A percentile compares a stretch with the other conserved stretches of the same genome.
Evolutionary conservation across 352 stramenopile genomes (phyloP).

Genomic region (Thalassiosira mediterranea): DNA sequence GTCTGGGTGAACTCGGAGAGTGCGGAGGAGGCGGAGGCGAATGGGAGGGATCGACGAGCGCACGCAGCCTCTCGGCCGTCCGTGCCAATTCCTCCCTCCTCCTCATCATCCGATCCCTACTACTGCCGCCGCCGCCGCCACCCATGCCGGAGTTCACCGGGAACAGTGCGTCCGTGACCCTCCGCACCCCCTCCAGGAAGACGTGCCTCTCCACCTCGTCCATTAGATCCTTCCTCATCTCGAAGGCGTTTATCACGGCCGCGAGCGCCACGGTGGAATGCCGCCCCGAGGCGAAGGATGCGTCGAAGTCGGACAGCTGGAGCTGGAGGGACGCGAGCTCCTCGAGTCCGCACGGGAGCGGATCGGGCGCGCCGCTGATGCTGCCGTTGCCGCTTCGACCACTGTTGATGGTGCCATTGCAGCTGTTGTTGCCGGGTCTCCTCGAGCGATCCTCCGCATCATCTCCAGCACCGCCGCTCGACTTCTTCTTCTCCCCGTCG

Average conservation of each 20-base stretch:
- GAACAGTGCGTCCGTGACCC: constrained; percentile 15
- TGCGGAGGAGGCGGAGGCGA: background rate
- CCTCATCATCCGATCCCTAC: background rate
- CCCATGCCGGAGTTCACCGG: background rate
- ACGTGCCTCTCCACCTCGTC: constrained; percentile 10
- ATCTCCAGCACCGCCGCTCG: background rate
- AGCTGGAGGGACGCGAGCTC: constrained; percentile 45
- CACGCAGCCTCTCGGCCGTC: constrained; percentile 30
- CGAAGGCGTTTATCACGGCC: constrained; percentile 48
- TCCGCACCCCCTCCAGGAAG: constrained; percentile 17
- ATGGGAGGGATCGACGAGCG: constrained; percentile 37
- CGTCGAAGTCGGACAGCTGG: constrained; percentile 53
- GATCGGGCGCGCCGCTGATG: background rate
- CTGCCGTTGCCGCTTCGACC: background rate
- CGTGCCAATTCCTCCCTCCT: constrained; percentile 21
- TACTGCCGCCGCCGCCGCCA: too few species aligned
- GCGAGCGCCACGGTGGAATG: constrained; percentile 51
- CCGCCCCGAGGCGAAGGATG: constrained; percentile 19
- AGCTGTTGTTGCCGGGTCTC: too few species aligned
- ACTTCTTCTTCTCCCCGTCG: background rate
- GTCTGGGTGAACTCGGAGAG: background rate
- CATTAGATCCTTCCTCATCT: constrained; percentile 35
- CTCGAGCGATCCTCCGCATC: too few species aligned
- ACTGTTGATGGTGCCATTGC: constrained; percentile 1
- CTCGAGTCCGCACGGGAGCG: constrained; percentile 1